phyloP scores from a whole-genome alignment of 2,329 filamentous ascomycete genomes.

The Metarhizium rileyi region DNA sequence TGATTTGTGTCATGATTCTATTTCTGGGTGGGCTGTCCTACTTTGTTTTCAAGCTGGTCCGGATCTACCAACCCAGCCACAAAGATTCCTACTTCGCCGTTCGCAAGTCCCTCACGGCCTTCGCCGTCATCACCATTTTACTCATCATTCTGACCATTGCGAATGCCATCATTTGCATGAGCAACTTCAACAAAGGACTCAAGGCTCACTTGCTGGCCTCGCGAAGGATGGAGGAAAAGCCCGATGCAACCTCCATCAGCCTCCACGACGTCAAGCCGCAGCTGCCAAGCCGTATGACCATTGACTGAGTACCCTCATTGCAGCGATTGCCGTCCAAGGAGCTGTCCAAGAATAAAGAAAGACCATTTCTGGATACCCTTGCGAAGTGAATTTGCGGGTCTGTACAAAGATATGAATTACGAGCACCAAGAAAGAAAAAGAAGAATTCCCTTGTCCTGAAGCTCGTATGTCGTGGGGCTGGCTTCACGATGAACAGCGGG shows the following conservation, averaged over 20 bases:
- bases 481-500: background rate
- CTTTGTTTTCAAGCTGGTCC: constrained; percentile 95
- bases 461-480: background rate
- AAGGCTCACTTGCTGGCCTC: constrained; percentile 70
- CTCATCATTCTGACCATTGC: constrained; percentile 81
- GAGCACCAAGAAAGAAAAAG: background rate
- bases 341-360: background rate
- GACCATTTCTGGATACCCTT: constrained; percentile 1
- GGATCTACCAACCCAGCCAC: constrained; percentile 71
- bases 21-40: constrained; percentile 87
- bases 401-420: constrained; percentile 8
- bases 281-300: constrained; percentile 49
- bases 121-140: constrained; percentile 85
- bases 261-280: constrained; percentile 47
- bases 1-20: constrained; percentile 67
- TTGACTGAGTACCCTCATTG: constrained; percentile 35
- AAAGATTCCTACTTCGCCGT: constrained; percentile 62
- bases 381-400: constrained; percentile 3
- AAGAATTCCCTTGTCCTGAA: background rate
- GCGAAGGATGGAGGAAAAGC: constrained; percentile 41
- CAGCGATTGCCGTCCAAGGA: background rate
- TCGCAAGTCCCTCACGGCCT: constrained; percentile 78
- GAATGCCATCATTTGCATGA: constrained; percentile 78
- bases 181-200: constrained; percentile 82
- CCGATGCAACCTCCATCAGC: constrained; percentile 45